Evolutionary conservation across 2,329 filamentous ascomycete genomes (phyloP), one percentile per base, ranked within the genome.

Genomic region (Aspergillus pseudoglaucus): DNA sequence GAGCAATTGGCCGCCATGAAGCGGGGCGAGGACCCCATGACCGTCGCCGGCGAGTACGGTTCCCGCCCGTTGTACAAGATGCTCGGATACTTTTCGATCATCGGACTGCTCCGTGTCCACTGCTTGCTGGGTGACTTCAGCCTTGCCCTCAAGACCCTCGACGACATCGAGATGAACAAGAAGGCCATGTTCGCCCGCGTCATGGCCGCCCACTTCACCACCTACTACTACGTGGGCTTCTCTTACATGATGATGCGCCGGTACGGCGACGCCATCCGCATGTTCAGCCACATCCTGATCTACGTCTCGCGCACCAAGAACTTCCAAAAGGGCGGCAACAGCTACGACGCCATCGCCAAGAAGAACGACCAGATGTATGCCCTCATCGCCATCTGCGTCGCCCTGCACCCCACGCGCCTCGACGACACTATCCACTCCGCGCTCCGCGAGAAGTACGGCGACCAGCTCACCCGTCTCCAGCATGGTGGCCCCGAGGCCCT

Each of bases 241-340:
- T 95, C 89, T 60, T 98, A 98, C 85, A 97, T 98, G 91, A 98
- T 98, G 93, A 95, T 97, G 88, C 90, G 93, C 76, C 88, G 93
- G 69, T 98, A 98, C 71, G 88, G 90, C 73, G 93, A 98, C 74
- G 93, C 93, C 71, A 96, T 98, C 76, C 90, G 91, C 80, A 95
- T 96, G 86, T 98, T 98, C 84, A 95, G 88, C 80, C 93, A 98
- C 81, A 98, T 98, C 73, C 84, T 98, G 62, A 87, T 98, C 75
- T 98, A 97, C 75, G 90, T 98, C 59, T 95, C 90, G 60, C 82
- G 93, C 64, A 98, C 93, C 67, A 98, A 98, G 87, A 97, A 97
- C 81, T 97, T 97, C 84, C 93, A 98, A 76, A 98, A 97, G 84
- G 95, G 90, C 71, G 87, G 69, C 58, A 72, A 71, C 62, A 95